Conservation (phyloP, 352 stramenopile genomes). For the Pythium aphanidermatum region DNA sequence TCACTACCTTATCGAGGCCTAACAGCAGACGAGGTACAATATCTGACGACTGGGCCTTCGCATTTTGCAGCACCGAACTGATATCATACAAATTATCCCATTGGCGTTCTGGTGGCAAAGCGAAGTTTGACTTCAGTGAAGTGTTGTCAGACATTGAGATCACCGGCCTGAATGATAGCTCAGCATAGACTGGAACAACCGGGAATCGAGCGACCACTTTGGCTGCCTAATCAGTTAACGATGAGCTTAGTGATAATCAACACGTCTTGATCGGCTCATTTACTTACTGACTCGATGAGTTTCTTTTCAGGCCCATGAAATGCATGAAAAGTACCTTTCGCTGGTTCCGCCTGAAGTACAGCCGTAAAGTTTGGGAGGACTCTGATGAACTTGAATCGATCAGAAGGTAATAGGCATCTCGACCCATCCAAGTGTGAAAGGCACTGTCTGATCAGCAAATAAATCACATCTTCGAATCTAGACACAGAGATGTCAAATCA, state of each 20-base stretch:
- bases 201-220: conserved; percentile 38
- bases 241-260: neutral
- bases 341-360: conserved; percentile 32
- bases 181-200: conserved; percentile 43
- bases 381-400: conserved; percentile 49
- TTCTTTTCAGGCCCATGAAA: conserved; percentile 40
- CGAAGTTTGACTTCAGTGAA: conserved; percentile 1
- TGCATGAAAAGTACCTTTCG: conserved; percentile 17
- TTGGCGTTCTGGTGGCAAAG: neutral
- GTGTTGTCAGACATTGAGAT: conserved; percentile 19
- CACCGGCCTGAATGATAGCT: conserved; percentile 40
- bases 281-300: conserved; percentile 47
- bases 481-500: neutral
- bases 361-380: conserved; percentile 37
- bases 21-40: too few relatives aligned
- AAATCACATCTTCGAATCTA: conserved; percentile 60
- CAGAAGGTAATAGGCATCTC: conserved; percentile 23
- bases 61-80: too few relatives aligned
- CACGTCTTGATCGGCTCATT: too few relatives aligned
- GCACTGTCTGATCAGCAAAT: conserved; percentile 48
- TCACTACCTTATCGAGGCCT: too few relatives aligned
- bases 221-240: conserved; percentile 23
- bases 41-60: too few relatives aligned
- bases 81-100: too few relatives aligned
- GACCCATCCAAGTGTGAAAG: conserved; percentile 35